A percentile compares a stretch with the other conserved stretches of the same genome.
phyloP scores from a whole-genome alignment of 2,329 filamentous ascomycete genomes.

The Trichoderma koningiopsis region DNA sequence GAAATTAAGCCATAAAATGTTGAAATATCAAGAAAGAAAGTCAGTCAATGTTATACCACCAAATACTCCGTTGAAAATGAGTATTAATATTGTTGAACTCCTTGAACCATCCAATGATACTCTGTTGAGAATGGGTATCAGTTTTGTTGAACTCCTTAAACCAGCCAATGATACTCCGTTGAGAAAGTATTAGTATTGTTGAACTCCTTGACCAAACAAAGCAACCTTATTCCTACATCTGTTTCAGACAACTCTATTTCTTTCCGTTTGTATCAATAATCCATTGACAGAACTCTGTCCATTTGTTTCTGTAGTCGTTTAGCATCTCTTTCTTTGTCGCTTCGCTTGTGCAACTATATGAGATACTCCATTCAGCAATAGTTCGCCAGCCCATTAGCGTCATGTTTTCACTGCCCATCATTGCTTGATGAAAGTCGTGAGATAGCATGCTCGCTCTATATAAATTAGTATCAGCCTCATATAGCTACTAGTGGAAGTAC shows the following conservation, averaged over 20 bases:
- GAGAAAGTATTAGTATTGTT: conserved; percentile 9
- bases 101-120: neutral
- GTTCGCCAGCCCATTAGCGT: conserved; percentile 15
- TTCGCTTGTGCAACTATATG: neutral
- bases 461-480: neutral
- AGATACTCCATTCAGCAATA: conserved; percentile 8
- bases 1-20: neutral
- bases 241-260: neutral
- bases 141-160: conserved; percentile 11
- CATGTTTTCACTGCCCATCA: conserved; percentile 21
- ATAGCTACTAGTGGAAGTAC: neutral
- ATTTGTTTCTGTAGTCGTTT: neutral
- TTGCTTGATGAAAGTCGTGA: conserved; percentile 16
- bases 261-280: neutral
- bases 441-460: conserved; percentile 13
- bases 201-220: conserved; percentile 2
- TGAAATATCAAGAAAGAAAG: neutral
- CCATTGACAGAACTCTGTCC: conserved; percentile 15
- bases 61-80: conserved; percentile 5
- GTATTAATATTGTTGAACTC: conserved; percentile 6
- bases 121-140: conserved; percentile 2
- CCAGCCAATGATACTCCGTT: neutral
- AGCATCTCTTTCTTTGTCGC: neutral
- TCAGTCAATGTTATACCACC: neutral
- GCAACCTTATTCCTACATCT: neutral